phyloP scores from a whole-genome alignment of 495 filamentous ascomycete genomes.

The Evernia prunastri region DNA sequence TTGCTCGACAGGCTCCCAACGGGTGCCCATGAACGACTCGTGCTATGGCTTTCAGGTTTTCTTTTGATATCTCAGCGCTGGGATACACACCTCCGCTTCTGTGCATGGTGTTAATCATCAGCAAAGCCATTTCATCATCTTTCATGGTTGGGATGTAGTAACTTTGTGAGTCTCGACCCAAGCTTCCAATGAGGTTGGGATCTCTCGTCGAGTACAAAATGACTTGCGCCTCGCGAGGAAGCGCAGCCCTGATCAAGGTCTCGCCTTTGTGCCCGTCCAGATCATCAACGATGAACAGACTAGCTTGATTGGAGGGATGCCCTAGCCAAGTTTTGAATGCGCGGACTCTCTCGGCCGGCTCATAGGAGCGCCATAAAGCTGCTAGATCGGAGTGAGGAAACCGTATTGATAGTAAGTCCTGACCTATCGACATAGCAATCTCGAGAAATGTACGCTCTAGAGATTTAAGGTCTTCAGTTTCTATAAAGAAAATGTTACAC shows the following conservation, averaged over 20 bases:
- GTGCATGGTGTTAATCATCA: no score
- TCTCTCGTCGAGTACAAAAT: background rate
- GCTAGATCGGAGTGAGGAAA: background rate
- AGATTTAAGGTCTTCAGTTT: background rate
- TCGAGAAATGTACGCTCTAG: background rate
- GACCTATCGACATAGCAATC: background rate
- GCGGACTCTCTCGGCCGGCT: background rate
- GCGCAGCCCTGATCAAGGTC: background rate
- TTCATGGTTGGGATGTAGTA: no score
- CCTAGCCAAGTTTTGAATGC: conserved; percentile 6
- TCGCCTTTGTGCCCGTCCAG: conserved; percentile 1
- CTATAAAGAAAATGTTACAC: background rate
- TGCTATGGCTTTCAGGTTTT: no score
- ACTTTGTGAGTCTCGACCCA: background rate
- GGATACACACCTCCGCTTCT: no score
- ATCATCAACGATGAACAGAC: conserved; percentile 1
- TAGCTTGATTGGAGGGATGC: background rate
- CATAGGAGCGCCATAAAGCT: background rate
- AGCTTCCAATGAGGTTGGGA: conserved; percentile 1
- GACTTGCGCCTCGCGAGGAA: background rate
- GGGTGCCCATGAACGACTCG: no score
- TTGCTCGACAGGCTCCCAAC: background rate
- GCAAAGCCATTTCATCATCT: no score
- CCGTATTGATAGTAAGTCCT: conserved; percentile 1
- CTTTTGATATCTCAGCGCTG: background rate